These are phyloP conservation scores for Bifiguratus adelaidae DNA, from an alignment of 192 early-diverging fungal species.

Conservation along the genomic window DNA sequence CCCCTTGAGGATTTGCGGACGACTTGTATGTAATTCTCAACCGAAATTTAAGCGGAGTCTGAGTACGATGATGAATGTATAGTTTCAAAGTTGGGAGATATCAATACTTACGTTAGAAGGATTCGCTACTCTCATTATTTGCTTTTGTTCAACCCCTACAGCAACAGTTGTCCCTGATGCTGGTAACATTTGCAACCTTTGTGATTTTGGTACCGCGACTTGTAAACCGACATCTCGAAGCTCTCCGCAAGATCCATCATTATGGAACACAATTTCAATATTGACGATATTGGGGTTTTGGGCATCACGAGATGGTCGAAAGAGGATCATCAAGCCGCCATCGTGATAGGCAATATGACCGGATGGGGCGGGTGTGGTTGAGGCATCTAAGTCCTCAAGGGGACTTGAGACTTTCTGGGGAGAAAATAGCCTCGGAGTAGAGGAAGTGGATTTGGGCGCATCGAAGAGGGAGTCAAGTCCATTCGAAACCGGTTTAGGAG, in stretches of 20 bases:
- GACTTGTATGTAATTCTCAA: slow-evolving; percentile 37
- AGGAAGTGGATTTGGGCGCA: slow-evolving; percentile 8
- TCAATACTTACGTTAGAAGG: slow-evolving; percentile 45
- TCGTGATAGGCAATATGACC: slow-evolving; percentile 62
- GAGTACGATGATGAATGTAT: background rate
- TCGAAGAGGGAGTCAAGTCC: background rate
- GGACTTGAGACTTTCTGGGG: too few relatives aligned
- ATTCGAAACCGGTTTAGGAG: slow-evolving; percentile 8
- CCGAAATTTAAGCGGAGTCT: slow-evolving; percentile 45
- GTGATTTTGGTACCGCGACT: slow-evolving; percentile 90
- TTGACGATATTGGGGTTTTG: slow-evolving; percentile 45
- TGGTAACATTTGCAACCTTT: slow-evolving; percentile 79
- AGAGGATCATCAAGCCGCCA: slow-evolving; percentile 64
- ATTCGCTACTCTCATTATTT: slow-evolving; percentile 80
- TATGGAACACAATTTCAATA: slow-evolving; percentile 61
- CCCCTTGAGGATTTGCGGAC: slow-evolving; percentile 26
- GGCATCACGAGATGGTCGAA: slow-evolving; percentile 63
- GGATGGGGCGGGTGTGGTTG: too few relatives aligned
- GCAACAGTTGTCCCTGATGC: slow-evolving; percentile 56
- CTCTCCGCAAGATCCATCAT: slow-evolving; percentile 33
- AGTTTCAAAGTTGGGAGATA: background rate
- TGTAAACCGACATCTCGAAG: slow-evolving; percentile 78
- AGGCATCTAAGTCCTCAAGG: too few relatives aligned
- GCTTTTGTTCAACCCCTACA: slow-evolving; percentile 53
- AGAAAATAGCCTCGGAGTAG: slow-evolving; percentile 7